Evolutionary conservation across 108 stramenopile species (phyloP).

Genomic region (Skeletonema potamos): DNA sequence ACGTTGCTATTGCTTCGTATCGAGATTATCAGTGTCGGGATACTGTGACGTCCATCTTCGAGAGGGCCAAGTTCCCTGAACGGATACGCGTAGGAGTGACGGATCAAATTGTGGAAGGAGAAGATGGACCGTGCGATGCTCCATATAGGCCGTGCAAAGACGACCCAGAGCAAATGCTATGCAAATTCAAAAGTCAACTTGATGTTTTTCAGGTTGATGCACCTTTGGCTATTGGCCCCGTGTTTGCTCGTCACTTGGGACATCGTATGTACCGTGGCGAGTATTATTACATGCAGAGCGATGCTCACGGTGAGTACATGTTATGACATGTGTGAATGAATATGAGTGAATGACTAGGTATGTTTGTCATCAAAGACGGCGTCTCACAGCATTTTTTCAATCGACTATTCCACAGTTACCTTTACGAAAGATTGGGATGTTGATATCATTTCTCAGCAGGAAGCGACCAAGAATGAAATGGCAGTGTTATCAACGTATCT

Average conservation of each 20-base stretch:
- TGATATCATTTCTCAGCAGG: conserved; percentile 83
- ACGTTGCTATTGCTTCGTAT: conserved; percentile 80
- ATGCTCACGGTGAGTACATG: conserved; percentile 68
- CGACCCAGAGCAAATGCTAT: conserved; percentile 70
- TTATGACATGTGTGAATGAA: neutral
- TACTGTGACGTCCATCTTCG: conserved; percentile 72
- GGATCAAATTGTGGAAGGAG: conserved; percentile 82
- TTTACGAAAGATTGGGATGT: conserved; percentile 90
- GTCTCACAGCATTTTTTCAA: neutral
- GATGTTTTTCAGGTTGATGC: conserved; percentile 87
- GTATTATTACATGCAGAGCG: conserved; percentile 94
- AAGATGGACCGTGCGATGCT: conserved; percentile 74
- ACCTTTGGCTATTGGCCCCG: conserved; percentile 81
- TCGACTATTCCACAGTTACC: conserved; percentile 45
- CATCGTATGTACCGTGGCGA: conserved; percentile 89
- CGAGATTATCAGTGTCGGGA: conserved; percentile 78
- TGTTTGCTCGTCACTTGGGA: conserved; percentile 89
- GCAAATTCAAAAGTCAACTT: conserved; percentile 68
- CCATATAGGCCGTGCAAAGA: conserved; percentile 66
- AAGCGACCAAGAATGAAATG: conserved; percentile 85
- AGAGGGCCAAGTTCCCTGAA: conserved; percentile 58
- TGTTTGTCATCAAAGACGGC: no score
- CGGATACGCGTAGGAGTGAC: conserved; percentile 74
- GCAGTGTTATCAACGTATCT: conserved; percentile 90
- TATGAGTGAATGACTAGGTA: no score